Percentiles rank a stretch among this genome's conserved stretches.
phyloP scores from a whole-genome alignment of 2,329 filamentous ascomycete species.

The Ascochyta clinopodiicola region DNA sequence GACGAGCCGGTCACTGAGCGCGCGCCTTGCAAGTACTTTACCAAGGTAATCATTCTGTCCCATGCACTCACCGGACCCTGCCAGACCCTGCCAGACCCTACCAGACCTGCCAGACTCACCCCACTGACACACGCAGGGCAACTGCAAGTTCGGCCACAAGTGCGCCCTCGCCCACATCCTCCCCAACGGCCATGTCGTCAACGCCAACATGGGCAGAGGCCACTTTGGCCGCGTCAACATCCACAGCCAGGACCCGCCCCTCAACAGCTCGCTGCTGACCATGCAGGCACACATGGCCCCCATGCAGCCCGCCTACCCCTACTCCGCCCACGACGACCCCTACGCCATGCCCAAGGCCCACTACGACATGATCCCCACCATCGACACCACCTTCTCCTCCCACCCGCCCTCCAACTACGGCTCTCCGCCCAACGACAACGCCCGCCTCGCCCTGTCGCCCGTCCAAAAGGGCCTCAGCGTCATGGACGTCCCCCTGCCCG shows the following conservation, averaged over 20 bases:
- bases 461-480: constrained; percentile 79
- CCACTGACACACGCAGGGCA: constrained; percentile 66
- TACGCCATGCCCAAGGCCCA: constrained; percentile 41
- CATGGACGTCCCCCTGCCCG: constrained; percentile 88
- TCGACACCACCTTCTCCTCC: constrained; percentile 65
- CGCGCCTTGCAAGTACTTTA: constrained; percentile 96
- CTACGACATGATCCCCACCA: constrained; percentile 61
- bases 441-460: constrained; percentile 79
- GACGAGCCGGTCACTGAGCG: constrained; percentile 83
- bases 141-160: constrained; percentile 98
- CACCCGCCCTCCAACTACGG: constrained; percentile 73
- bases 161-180: constrained; percentile 97
- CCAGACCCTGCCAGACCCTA: too few species aligned
- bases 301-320: constrained; percentile 50
- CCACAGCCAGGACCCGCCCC: constrained; percentile 71
- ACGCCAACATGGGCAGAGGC: constrained; percentile 63
- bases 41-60: constrained; percentile 70
- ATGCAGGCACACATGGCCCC: constrained; percentile 58
- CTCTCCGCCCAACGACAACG: constrained; percentile 75
- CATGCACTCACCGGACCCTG: too few species aligned
- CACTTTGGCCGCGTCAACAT: constrained; percentile 73
- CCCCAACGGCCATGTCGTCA: constrained; percentile 90
- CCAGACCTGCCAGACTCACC: too few species aligned
- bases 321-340: constrained; percentile 52
- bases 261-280: constrained; percentile 75